Conservation (phyloP, 2,329 filamentous ascomycete genomes). For the Fusarium mangiferae region DNA sequence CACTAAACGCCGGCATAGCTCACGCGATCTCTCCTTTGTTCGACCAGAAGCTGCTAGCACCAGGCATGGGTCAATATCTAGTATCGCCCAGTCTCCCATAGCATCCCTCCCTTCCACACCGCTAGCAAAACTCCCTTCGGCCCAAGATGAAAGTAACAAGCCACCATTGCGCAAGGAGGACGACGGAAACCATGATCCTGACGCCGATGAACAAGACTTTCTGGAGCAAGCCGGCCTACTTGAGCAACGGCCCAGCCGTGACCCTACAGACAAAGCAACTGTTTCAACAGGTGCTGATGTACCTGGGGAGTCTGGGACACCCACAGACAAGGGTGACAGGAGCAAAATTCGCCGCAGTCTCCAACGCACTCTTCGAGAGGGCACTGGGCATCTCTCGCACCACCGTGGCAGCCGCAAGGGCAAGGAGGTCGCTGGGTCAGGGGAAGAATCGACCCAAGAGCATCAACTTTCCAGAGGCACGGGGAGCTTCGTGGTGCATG, state of each 20-base stretch:
- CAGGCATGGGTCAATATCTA: conserved; percentile 48
- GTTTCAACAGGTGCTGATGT: conserved; percentile 49
- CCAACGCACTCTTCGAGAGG: conserved; percentile 88
- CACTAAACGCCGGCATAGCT: conserved; percentile 41
- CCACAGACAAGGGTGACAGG: conserved; percentile 61
- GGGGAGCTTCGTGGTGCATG: conserved; percentile 94
- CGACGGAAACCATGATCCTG: conserved; percentile 58
- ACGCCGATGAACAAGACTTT: conserved; percentile 74
- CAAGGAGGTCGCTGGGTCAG: conserved; percentile 63
- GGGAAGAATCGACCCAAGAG: conserved; percentile 59
- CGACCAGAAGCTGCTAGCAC: conserved; percentile 38
- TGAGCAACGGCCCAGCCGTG: conserved; percentile 50
- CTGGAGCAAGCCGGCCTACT: conserved; percentile 75
- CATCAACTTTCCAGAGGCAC: conserved; percentile 81
- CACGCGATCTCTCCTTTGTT: conserved; percentile 39
- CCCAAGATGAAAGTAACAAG: conserved; percentile 36
- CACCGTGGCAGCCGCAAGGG: conserved; percentile 81
- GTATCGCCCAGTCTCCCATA: conserved; percentile 44
- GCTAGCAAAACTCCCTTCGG: conserved; percentile 25
- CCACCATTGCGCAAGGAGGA: conserved; percentile 32
- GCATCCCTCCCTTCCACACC: conserved; percentile 40
- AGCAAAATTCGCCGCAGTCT: conserved; percentile 84
- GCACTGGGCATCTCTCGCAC: conserved; percentile 72
- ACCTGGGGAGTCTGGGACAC: conserved; percentile 47
- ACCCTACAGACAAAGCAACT: conserved; percentile 49